Base-by-base conservation (phyloP, 805 yeast species). In the Metschnikowia cerradonensis region DNA sequence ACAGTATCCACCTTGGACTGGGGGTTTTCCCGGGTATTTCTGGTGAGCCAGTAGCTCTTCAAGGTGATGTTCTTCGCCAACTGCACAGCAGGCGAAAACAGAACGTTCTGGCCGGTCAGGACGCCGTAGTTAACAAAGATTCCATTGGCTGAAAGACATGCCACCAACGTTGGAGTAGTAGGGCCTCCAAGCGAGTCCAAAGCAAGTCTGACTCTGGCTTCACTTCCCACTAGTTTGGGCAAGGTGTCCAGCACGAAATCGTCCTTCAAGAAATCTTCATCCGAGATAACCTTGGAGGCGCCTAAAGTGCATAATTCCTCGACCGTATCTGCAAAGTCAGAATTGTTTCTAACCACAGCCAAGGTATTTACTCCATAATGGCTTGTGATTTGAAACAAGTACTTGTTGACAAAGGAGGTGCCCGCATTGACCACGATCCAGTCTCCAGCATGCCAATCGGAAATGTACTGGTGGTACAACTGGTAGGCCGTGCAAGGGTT, bases 1-100 rank as follows among this genome's bases (percentile, higher is more conserved):
- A 88, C 73, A n/a, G 85, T 78, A 3, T 72, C 70, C 38, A 75
- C 72, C 64, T 86, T 86, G 33, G 76, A 73, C 32, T 76, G 75
- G 3, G 94, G 92, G 58, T 86, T 52, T 14, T 39, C 19, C 11
- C 47, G 35, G 32, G 56, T 58, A 49, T 67, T 67, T 15, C 60
- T 50, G 32, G 67, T 66, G 41, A 68, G 58, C 72, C 73, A 69
- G 58, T 65, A 69, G 15, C 69, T 61, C 17, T 49, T 57, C 31
- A 66, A 56, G 15, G 65, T 59, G 47, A 68, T 55, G 52, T 68
- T 66, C 49, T 67, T 68, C 54, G 59, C 66, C 50, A 69, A 61
- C 48, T 67, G 72, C 6, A 55, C 54, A 1, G 54, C 55, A 6
- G 63, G 58, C 19, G 64, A 51, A 57, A 55, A 66, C 46, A 37